Conservation (phyloP, 1,284 basidiomycete species). For the Anthracocystis setariae region DNA sequence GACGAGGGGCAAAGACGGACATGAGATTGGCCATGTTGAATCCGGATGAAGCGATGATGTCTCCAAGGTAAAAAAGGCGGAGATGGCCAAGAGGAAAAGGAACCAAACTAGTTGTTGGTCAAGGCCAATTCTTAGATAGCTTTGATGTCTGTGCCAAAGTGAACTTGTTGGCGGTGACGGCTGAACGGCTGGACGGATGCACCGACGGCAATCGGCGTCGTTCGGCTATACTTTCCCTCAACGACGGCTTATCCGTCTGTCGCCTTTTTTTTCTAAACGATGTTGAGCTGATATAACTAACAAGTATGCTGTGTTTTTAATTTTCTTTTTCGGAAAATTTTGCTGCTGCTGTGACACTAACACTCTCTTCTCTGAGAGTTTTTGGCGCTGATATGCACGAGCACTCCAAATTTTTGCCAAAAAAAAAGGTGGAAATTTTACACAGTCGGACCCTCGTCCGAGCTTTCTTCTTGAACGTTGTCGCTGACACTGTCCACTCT, state of each 20-base stretch:
- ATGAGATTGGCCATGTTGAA: constrained; percentile 45
- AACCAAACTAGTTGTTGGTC: too few species aligned
- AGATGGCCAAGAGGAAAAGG: background rate
- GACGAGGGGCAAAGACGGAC: constrained; percentile 41
- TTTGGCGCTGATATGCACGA: constrained; percentile 5
- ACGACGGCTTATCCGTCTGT: too few species aligned
- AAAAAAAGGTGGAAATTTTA: background rate
- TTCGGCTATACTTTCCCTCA: background rate
- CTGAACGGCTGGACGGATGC: too few species aligned
- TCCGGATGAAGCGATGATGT: background rate
- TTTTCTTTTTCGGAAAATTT: background rate
- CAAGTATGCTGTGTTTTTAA: too few species aligned
- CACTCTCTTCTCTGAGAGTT: too few species aligned
- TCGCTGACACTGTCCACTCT: constrained; percentile 7
- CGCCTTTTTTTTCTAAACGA: too few species aligned
- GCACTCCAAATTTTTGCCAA: constrained; percentile 16
- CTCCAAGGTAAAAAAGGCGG: background rate
- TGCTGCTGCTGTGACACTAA: too few species aligned
- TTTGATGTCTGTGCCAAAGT: constrained; percentile 2
- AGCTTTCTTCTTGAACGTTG: constrained; percentile 7
- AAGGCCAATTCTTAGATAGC: too few species aligned
- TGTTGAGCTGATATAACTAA: background rate
- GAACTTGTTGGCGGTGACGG: background rate
- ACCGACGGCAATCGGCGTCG: background rate
- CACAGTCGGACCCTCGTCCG: background rate